Evolutionary conservation across 1,284 basidiomycete species (phyloP).

Genomic region (Trichosporon coremiiforme): DNA sequence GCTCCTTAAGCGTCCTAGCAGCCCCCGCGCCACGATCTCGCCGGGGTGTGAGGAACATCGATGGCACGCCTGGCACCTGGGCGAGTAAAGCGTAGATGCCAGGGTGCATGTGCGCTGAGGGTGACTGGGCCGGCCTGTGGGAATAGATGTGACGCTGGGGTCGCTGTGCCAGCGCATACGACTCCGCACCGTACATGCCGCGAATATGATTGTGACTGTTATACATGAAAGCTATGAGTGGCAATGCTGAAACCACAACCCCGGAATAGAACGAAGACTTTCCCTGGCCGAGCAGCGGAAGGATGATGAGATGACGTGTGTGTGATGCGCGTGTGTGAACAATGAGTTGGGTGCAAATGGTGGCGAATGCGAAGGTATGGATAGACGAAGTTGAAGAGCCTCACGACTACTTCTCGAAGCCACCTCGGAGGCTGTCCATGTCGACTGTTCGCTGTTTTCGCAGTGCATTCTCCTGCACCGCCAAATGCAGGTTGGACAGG

Average conservation of each 20-base stretch:
- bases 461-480: neutral
- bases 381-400: neutral
- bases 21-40: too few relatives aligned
- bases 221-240: slow-evolving; percentile 13
- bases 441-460: neutral
- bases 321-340: neutral
- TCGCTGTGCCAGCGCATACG: too few relatives aligned
- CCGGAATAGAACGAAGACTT: neutral
- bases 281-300: neutral
- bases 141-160: too few relatives aligned
- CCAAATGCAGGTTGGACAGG: slow-evolving; percentile 9
- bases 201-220: neutral
- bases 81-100: too few relatives aligned
- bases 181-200: neutral
- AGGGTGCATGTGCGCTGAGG: too few relatives aligned
- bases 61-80: too few relatives aligned
- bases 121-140: too few relatives aligned
- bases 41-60: too few relatives aligned
- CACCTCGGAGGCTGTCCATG: neutral
- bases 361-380: neutral
- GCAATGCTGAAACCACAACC: slow-evolving; percentile 5
- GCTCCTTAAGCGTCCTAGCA: too few relatives aligned
- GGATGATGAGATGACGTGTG: neutral
- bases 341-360: neutral
- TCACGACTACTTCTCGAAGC: neutral